phyloP scores from a whole-genome alignment of 345 rosid species.

The Rhodamnia rubescens region DNA sequence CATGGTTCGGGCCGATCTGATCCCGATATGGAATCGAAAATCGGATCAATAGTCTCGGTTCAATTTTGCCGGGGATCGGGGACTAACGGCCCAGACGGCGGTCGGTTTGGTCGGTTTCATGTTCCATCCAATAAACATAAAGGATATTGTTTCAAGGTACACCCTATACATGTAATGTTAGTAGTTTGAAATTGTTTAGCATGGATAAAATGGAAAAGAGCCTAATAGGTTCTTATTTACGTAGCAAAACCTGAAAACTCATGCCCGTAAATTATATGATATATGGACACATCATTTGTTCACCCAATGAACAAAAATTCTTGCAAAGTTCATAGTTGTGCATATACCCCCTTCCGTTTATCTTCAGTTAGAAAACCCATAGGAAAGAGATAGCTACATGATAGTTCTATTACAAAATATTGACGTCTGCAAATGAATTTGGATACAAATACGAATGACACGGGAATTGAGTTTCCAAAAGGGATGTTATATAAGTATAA shows the following conservation, averaged over 20 bases:
- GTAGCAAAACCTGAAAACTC: neutral
- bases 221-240: too few relatives aligned
- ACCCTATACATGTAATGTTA: constrained; percentile 33
- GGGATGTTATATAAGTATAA: neutral
- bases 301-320: neutral
- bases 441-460: neutral
- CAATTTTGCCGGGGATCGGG: too few relatives aligned
- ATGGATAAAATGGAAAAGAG: neutral
- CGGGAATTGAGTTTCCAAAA: neutral
- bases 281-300: neutral
- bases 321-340: neutral
- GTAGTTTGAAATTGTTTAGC: neutral
- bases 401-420: neutral
- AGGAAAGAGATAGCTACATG: neutral
- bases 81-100: too few relatives aligned
- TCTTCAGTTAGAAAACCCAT: neutral
- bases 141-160: constrained; percentile 56
- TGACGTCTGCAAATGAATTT: neutral
- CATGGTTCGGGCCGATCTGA: too few relatives aligned
- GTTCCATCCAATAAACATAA: constrained; percentile 96
- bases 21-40: too few relatives aligned
- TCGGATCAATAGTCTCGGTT: too few relatives aligned
- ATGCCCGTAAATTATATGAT: neutral
- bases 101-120: neutral
- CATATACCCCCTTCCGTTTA: neutral